These are phyloP conservation scores for Teratosphaeria zuluensis DNA, from an alignment of 2,329 filamentous ascomycete genomes.

Conservation along the genomic window DNA sequence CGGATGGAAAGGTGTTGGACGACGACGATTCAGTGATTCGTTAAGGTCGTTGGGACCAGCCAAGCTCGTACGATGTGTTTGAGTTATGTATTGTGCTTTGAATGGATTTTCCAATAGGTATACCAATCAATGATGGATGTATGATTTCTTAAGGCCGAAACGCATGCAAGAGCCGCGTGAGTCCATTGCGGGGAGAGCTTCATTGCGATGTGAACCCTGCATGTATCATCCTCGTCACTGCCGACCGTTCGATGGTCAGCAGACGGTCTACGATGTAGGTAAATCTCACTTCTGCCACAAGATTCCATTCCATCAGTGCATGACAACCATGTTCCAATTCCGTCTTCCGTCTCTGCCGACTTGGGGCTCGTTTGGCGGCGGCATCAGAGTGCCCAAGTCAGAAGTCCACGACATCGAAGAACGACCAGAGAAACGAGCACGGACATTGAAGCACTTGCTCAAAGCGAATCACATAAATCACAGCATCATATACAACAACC, in stretches of 20 bases:
- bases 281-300: not conserved
- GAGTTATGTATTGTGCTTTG: not conserved
- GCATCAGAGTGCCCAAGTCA: constrained; percentile 52
- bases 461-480: constrained; percentile 88
- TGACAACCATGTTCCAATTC: constrained; percentile 20
- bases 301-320: not conserved
- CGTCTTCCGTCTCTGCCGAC: constrained; percentile 18
- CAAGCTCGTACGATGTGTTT: not conserved
- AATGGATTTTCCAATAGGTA: not conserved
- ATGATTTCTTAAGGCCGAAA: not conserved
- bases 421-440: constrained; percentile 63
- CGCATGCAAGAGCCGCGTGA: not conserved
- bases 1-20: not conserved
- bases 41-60: not conserved
- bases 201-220: not conserved
- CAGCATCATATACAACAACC: constrained; percentile 67
- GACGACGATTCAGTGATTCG: not conserved
- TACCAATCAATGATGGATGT: not conserved
- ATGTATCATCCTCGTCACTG: not conserved
- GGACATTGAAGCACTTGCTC: constrained; percentile 81
- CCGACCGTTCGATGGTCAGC: not conserved
- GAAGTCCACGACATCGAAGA: constrained; percentile 72
- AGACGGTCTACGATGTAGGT: not conserved
- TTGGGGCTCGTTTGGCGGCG: constrained; percentile 11
- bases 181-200: not conserved